These are phyloP conservation scores for Candida oleophila DNA, from an alignment of 805 yeast genomes.

Conservation along the genomic window DNA sequence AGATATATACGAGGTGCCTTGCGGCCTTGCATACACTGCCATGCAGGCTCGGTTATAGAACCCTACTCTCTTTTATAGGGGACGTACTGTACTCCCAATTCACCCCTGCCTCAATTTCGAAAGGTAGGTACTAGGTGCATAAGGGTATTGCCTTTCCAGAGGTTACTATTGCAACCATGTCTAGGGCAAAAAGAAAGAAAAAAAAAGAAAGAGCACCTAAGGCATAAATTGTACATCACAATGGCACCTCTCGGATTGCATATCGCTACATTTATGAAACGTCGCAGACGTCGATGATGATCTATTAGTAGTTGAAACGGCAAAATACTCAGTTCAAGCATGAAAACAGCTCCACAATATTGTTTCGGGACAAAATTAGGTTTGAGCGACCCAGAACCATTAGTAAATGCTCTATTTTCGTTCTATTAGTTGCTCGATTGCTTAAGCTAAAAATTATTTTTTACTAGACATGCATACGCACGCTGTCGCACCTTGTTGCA, in stretches of 20 bases:
- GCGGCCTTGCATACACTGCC: neutral
- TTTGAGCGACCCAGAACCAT: neutral
- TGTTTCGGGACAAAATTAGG: neutral
- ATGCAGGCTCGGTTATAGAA: neutral
- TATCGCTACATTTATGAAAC: too few relatives aligned
- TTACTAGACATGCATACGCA: neutral
- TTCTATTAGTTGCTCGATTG: neutral
- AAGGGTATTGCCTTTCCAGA: too few relatives aligned
- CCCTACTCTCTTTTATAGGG: too few relatives aligned
- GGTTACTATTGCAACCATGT: neutral
- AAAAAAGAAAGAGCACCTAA: neutral
- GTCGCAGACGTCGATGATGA: neutral
- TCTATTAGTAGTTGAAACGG: neutral
- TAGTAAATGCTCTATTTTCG: neutral
- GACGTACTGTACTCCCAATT: too few relatives aligned
- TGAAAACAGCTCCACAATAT: neutral
- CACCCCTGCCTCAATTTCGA: too few relatives aligned
- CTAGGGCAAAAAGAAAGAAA: neutral
- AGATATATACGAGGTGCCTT: too few relatives aligned
- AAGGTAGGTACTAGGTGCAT: too few relatives aligned
- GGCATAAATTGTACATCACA: too few relatives aligned
- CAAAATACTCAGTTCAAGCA: neutral
- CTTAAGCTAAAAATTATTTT: neutral
- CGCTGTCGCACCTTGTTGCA: neutral
- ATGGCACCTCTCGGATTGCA: too few relatives aligned